A percentile compares a stretch with the other conserved stretches of the same genome.
Evolutionary conservation across 768 basidiomycete species (phyloP).

Genomic region (Boletus fagicola): DNA sequence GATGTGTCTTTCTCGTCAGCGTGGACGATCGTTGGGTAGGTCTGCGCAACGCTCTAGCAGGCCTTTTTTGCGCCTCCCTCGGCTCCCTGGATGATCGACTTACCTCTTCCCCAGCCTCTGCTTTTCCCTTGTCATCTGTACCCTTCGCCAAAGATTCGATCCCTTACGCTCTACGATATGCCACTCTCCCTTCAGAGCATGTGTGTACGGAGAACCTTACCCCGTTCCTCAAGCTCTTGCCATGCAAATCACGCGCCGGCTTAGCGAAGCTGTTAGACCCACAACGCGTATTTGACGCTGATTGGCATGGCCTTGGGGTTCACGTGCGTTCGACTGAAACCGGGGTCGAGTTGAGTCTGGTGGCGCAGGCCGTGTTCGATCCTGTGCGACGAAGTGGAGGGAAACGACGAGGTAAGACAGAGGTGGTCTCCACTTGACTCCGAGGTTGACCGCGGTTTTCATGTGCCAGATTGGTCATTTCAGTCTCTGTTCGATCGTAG

Average conservation of each 20-base stretch:
- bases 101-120: conserved; percentile 62
- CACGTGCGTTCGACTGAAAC: conserved; percentile 64
- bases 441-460: conserved; percentile 3
- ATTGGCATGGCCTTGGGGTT: conserved; percentile 87
- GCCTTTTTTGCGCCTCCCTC: conserved; percentile 92
- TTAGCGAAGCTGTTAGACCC: conserved; percentile 81
- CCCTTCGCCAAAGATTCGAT: conserved; percentile 39
- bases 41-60: conserved; percentile 85
- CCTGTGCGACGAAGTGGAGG: conserved; percentile 58
- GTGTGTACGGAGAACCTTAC: conserved; percentile 99
- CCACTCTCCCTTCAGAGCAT: conserved; percentile 74
- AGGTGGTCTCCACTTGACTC: not conserved
- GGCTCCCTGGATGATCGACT: conserved; percentile 72
- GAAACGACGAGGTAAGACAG: conserved; percentile 51
- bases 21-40: conserved; percentile 79
- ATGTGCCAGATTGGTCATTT: conserved; percentile 68
- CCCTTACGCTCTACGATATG: conserved; percentile 65
- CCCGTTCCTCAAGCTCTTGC: conserved; percentile 91
- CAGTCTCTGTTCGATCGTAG: conserved; percentile 61
- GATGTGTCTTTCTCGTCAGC: conserved; percentile 35
- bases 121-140: conserved; percentile 64
- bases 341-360: conserved; percentile 64
- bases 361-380: conserved; percentile 76
- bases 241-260: conserved; percentile 88
- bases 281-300: conserved; percentile 81